A percentile compares a stretch with the other conserved stretches of the same genome.
phyloP scores from a whole-genome alignment of 345 rosid species.

The Brassica incana region DNA sequence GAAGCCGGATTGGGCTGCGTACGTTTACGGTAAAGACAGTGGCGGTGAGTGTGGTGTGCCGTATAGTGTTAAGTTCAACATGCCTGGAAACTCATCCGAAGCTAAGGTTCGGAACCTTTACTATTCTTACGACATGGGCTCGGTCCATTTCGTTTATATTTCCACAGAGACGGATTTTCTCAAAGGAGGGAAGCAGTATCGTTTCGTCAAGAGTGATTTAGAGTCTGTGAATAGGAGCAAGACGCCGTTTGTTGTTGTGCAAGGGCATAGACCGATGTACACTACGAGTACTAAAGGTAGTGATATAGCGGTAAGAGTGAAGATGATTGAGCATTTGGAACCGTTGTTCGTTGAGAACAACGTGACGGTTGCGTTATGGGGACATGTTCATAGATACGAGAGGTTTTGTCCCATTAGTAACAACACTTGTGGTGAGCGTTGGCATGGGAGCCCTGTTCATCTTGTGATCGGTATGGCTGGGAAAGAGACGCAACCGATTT shows the following conservation, averaged over 20 bases:
- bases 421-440: constrained; percentile 59
- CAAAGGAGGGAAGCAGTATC: constrained; percentile 67
- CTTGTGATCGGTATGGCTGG: constrained; percentile 97
- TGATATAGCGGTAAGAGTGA: constrained; percentile 57
- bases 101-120: constrained; percentile 70
- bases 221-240: constrained; percentile 72
- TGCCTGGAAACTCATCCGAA: constrained; percentile 93
- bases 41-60: constrained; percentile 98
- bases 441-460: constrained; percentile 77
- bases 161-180: constrained; percentile 91
- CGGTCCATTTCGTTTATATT: constrained; percentile 73
- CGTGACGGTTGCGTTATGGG: constrained; percentile 88
- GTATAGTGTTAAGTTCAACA: constrained; percentile 78
- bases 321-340: constrained; percentile 78
- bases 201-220: constrained; percentile 69
- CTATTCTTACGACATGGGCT: constrained; percentile 75
- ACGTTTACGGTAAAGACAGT: constrained; percentile 68
- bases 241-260: constrained; percentile 78
- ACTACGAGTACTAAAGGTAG: constrained; percentile 63
- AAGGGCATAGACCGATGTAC: constrained; percentile 97
- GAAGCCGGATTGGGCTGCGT: constrained; percentile 75
- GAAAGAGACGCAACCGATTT: constrained; percentile 80
- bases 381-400: constrained; percentile 90
- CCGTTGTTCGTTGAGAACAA: constrained; percentile 71
- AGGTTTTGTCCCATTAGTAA: constrained; percentile 89